Percentiles rank a stretch among this genome's conserved stretches.
Conservation (phyloP, 352 stramenopile genomes). For the Globisporangium alternatum region DNA sequence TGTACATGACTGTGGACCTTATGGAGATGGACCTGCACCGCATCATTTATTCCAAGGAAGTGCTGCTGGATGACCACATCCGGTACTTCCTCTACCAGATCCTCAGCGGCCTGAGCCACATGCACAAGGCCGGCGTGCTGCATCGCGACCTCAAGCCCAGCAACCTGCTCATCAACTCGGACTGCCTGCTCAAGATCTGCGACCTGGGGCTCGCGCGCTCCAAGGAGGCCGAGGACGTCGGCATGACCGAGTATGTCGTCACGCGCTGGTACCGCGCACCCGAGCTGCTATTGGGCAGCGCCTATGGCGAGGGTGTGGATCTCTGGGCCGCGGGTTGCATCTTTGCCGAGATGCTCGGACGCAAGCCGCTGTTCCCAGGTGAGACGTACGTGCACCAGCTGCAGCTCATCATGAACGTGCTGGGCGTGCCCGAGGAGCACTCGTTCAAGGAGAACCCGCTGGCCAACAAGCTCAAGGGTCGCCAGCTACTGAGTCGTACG, state of each 20-base stretch:
- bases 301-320: conserved; percentile 82
- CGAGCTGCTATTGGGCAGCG: conserved; percentile 80
- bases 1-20: conserved; percentile 90
- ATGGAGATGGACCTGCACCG: conserved; percentile 93
- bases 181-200: conserved; percentile 97
- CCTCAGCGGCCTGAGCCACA: conserved; percentile 84
- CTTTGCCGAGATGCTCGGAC: conserved; percentile 85
- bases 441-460: conserved; percentile 88
- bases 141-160: conserved; percentile 87
- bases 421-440: conserved; percentile 83
- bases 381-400: conserved; percentile 88
- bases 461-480: conserved; percentile 85
- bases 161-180: conserved; percentile 89
- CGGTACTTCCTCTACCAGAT: conserved; percentile 94
- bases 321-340: conserved; percentile 86
- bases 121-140: conserved; percentile 82
- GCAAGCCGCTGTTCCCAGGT: conserved; percentile 82
- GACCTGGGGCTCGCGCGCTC: conserved; percentile 93
- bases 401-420: conserved; percentile 88
- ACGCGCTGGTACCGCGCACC: conserved; percentile 88
- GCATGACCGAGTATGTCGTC: conserved; percentile 92
- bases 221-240: conserved; percentile 81
- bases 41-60: conserved; percentile 92
- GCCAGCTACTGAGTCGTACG: conserved; percentile 79
- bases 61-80: conserved; percentile 91